Evolutionary conservation across 2,329 filamentous ascomycete genomes (phyloP).

Genomic region (Tothia fuscella): DNA sequence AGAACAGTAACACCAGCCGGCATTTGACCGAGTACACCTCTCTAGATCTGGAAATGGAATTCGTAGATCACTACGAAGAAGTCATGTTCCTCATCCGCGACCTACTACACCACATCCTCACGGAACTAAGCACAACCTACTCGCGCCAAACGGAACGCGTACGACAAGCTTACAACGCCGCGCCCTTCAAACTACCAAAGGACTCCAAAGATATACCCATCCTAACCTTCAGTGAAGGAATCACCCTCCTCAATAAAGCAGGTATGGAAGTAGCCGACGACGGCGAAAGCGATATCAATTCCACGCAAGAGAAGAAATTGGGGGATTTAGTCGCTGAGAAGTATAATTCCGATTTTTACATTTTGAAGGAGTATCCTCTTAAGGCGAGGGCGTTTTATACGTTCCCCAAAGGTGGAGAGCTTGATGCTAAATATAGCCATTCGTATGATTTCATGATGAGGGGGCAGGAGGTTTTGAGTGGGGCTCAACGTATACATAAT

Average conservation of each 20-base stretch:
- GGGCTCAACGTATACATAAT: slow-evolving; percentile 54
- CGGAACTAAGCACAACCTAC: slow-evolving; percentile 55
- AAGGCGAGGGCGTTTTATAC: slow-evolving; percentile 85
- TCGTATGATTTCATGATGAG: slow-evolving; percentile 62
- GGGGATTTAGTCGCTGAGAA: slow-evolving; percentile 77
- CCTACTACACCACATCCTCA: slow-evolving; percentile 69
- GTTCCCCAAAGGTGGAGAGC: slow-evolving; percentile 52
- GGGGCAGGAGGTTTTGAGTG: slow-evolving; percentile 56
- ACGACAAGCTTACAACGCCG: slow-evolving; percentile 62
- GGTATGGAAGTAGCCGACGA: slow-evolving; percentile 65
- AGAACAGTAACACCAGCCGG: slow-evolving; percentile 71
- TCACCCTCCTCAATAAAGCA: slow-evolving; percentile 64
- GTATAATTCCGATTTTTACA: slow-evolving; percentile 91
- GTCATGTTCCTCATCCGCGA: slow-evolving; percentile 61
- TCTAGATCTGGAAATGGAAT: slow-evolving; percentile 84
- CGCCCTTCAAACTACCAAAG: slow-evolving; percentile 64
- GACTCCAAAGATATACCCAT: slow-evolving; percentile 58
- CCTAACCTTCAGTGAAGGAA: slow-evolving; percentile 65
- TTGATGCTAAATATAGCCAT: slow-evolving; percentile 39
- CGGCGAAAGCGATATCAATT: slow-evolving; percentile 67
- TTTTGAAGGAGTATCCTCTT: slow-evolving; percentile 92
- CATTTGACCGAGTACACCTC: slow-evolving; percentile 85
- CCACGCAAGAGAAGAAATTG: slow-evolving; percentile 77
- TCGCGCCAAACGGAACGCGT: slow-evolving; percentile 61
- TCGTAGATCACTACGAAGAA: slow-evolving; percentile 66